Evolutionary conservation across 2,329 filamentous ascomycete species (phyloP), one percentile per base, ranked within the genome.

Genomic region (Aspergillus persii): DNA sequence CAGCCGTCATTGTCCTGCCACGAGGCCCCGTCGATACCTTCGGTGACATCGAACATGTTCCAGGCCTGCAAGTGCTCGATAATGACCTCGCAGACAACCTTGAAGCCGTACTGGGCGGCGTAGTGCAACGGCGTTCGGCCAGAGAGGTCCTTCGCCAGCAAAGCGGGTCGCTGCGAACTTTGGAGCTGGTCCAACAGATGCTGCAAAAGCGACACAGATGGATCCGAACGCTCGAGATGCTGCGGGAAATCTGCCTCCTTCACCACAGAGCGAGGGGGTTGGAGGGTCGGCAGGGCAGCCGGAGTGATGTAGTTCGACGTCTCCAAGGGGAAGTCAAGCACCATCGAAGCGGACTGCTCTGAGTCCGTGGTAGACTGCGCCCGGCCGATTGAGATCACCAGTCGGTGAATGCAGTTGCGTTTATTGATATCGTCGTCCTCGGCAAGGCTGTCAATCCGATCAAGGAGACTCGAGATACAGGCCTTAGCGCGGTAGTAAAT

Each of bases 1-100:
- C 89, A 92, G 18, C 95, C 94, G 69, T 98, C 95, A 23, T 87
- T 85, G 71, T 99, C 95, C 76, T 97, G 94, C 94, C 94, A 98
- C 61, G 88, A 83, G 0, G 86, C 83, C 0, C 91, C 90, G 72
- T 98, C 94, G 53, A 99, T 96, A 8, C 93, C 93, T 62, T 92
- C 83, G 39, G 87, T 86, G 30, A 93, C 87, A 69, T 96, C 84
- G 69, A 96, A 96, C 67, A 96, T 88, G 15, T 85, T 85, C 94
- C 94, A 98, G 27, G 87, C 84, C 71, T 94, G 90, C 87, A 99
- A 93, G 68, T 89, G 89, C 63, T 89, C 87, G 79, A 97, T 93
- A 65, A 98, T 84, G 27, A 93, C 83, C 71, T 96, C 85, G 70
- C 92, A 96, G 8, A 97, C 88, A n/a, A 92, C 86, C 3, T 95